Evolutionary conservation across 2,329 filamentous ascomycete genomes (phyloP).

Genomic region (Botrytis medusae): DNA sequence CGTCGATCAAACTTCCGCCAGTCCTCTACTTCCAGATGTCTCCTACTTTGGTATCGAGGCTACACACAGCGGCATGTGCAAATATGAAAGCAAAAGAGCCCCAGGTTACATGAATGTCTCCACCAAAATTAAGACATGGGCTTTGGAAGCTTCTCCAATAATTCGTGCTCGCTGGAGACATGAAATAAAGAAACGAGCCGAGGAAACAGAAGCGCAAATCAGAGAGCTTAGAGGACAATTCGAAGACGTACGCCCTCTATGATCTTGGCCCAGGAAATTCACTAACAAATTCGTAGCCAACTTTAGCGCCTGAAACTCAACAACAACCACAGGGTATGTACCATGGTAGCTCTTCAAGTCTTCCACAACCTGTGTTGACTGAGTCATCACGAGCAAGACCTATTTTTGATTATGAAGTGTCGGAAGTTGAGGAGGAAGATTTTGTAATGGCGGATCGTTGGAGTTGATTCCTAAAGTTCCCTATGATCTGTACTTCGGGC

Average conservation of each 20-base stretch:
- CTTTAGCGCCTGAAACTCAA: constrained; percentile 24
- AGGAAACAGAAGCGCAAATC: constrained; percentile 32
- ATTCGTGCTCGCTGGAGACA: constrained; percentile 33
- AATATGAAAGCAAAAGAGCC: constrained; percentile 62
- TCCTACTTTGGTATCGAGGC: constrained; percentile 74
- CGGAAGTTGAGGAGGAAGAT: constrained; percentile 36
- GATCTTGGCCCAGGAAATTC: neutral
- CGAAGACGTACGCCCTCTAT: constrained; percentile 23
- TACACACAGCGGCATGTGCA: constrained; percentile 71
- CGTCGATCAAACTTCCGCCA: constrained; percentile 69
- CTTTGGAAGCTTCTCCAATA: constrained; percentile 28
- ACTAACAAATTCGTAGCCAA: constrained; percentile 19
- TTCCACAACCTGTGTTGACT: constrained; percentile 24
- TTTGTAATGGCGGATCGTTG: constrained; percentile 30
- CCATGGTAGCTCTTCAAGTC: constrained; percentile 8
- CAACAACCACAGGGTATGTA: constrained; percentile 31
- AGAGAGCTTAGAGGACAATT: constrained; percentile 30
- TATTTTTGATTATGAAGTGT: constrained; percentile 31
- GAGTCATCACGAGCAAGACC: constrained; percentile 25
- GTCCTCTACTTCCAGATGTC: constrained; percentile 67
- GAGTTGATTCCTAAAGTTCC: constrained; percentile 8
- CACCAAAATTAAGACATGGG: constrained; percentile 37
- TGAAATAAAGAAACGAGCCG: constrained; percentile 32
- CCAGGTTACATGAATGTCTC: constrained; percentile 55
- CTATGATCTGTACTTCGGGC: constrained; percentile 1